Base-by-base conservation (phyloP, 2,329 filamentous ascomycete genomes). In the Alternaria rosae region DNA sequence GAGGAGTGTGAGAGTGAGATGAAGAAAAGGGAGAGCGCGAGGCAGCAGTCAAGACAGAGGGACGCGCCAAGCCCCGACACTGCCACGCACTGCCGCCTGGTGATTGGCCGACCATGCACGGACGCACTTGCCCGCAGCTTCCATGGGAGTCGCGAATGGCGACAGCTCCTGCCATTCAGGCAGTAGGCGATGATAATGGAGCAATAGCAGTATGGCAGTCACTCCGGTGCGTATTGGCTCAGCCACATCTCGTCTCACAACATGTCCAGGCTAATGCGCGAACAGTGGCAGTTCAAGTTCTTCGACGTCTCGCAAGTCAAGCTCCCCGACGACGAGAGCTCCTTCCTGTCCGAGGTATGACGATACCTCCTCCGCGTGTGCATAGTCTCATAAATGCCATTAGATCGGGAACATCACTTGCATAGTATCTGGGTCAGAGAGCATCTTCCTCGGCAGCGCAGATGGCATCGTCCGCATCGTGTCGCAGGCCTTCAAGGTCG, bases 271-370 rank as follows among this genome's bases (percentile, higher is more conserved):
- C 76, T 78, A 65, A 78, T 56, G 17, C 56, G 47, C 13, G 57
- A 55, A 47, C 68, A 97, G 94, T 98, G 95, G 94, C 97, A 97
- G 91, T 99, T 99, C 85, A 94, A 97, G 86, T 99, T 99, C 89
- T 98, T 99, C 87, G 93, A 97, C 82, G 93, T 97, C 80, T 89
- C 89, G 78, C 90, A 92, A 78, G 89, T 97, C 80, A 89, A 91
- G 76, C 86, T 94, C 73, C 87, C 86, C 71, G 91, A 96, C 79
- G 90, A 91, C 75, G 92, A 96, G 77, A 91, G 89, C 77, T 88
- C 89, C 71, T 86, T 89, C 76, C 86, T 93, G 76, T 91, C 96
- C 83, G 91, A 94, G 80, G 91, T 92, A 86, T 88, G 87, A 58
- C 57, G 42, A 48, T 61, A 38, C 59, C 38, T 59, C 53, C 43